Evolutionary conservation across 2,329 filamentous ascomycete genomes (phyloP).

Genomic region (Colletotrichum camelliae): DNA sequence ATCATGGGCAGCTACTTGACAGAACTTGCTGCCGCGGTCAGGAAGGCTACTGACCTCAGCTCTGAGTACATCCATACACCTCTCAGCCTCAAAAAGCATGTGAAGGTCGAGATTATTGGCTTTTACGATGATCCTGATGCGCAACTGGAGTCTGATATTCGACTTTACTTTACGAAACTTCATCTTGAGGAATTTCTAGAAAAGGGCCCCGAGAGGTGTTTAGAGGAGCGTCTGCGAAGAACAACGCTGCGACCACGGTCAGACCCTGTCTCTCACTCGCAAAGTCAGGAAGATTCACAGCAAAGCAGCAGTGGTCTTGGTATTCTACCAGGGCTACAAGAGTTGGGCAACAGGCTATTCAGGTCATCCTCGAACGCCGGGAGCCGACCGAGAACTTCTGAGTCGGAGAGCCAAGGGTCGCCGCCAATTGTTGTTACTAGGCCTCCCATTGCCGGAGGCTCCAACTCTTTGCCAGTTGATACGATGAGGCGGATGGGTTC

Average conservation of each 20-base stretch:
- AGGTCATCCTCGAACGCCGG: not conserved
- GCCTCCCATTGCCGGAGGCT: constrained; percentile 27
- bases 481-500: constrained; percentile 25
- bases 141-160: constrained; percentile 41
- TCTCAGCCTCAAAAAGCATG: constrained; percentile 55
- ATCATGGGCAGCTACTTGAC: constrained; percentile 42
- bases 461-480: not conserved
- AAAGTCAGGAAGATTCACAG: not conserved
- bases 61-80: constrained; percentile 43
- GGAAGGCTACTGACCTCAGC: constrained; percentile 41
- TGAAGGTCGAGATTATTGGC: constrained; percentile 62
- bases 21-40: constrained; percentile 40
- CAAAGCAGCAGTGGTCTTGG: not conserved
- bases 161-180: constrained; percentile 57
- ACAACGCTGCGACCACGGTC: constrained; percentile 22
- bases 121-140: constrained; percentile 63
- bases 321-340: not conserved
- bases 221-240: constrained; percentile 55
- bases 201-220: constrained; percentile 60
- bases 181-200: constrained; percentile 59
- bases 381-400: constrained; percentile 13
- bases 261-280: not conserved
- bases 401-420: constrained; percentile 24
- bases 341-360: not conserved
- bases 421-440: constrained; percentile 44